These are phyloP conservation scores for Lycium barbarum DNA, from an alignment of 257 asterid species.

Conservation along the genomic window DNA sequence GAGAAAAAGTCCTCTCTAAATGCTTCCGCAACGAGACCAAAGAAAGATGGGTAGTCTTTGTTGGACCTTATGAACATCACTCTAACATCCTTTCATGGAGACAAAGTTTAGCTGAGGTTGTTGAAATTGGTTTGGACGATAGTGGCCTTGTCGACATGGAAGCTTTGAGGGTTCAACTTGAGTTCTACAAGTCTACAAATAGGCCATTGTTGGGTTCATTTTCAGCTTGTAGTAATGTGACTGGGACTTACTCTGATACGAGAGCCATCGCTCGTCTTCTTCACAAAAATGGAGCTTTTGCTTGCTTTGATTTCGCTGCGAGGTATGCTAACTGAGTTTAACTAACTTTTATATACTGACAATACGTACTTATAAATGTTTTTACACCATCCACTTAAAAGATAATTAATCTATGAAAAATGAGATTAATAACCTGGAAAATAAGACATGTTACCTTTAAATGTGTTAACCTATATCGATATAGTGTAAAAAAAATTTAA, in stretches of 20 bases:
- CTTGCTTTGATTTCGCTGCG: constrained; percentile 22
- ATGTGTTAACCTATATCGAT: no score
- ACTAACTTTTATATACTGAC: neutral
- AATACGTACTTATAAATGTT: neutral
- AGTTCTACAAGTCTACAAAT: constrained; percentile 34
- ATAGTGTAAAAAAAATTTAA: no score
- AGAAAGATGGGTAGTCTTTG: constrained; percentile 58
- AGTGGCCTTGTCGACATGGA: constrained; percentile 48
- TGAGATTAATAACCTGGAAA: no score
- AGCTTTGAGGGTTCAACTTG: constrained; percentile 39
- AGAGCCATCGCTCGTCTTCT: constrained; percentile 48
- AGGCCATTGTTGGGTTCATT: constrained; percentile 56
- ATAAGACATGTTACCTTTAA: no score
- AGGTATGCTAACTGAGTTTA: neutral
- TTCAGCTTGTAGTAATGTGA: constrained; percentile 69
- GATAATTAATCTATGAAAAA: no score
- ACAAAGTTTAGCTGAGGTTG: constrained; percentile 63
- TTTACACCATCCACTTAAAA: no score
- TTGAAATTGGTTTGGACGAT: constrained; percentile 55
- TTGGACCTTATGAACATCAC: constrained; percentile 70
- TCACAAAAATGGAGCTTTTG: constrained; percentile 40
- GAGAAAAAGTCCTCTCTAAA: constrained; percentile 44
- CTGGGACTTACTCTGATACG: constrained; percentile 51
- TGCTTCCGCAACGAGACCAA: constrained; percentile 23
- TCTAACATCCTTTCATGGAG: constrained; percentile 65